phyloP scores from a whole-genome alignment of 202 grass and related monocot genomes.

The Zizania palustris region DNA sequence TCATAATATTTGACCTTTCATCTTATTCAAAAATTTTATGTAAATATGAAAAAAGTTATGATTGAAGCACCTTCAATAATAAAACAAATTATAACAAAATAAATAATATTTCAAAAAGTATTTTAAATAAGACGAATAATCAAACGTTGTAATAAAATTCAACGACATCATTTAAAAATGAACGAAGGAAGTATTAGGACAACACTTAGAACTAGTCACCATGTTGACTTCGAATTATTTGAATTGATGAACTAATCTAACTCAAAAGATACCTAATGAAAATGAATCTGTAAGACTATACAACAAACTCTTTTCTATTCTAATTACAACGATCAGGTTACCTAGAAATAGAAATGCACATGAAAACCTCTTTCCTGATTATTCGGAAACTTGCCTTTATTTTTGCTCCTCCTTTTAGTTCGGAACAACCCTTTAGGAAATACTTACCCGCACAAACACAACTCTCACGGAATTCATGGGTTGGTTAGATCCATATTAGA shows the following conservation, averaged over 20 bases:
- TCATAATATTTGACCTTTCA: too few relatives aligned
- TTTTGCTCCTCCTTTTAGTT: conserved; percentile 22
- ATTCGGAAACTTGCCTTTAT: background rate
- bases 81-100: too few relatives aligned
- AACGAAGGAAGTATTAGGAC: too few relatives aligned
- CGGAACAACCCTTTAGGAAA: conserved; percentile 3
- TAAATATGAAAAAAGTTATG: too few relatives aligned
- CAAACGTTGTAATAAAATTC: too few relatives aligned
- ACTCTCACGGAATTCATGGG: background rate
- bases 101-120: too few relatives aligned
- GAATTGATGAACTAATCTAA: background rate
- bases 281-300: background rate
- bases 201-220: background rate
- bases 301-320: background rate
- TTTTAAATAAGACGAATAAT: too few relatives aligned
- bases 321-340: background rate
- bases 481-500: background rate
- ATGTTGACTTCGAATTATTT: background rate
- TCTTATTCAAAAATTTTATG: too few relatives aligned
- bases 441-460: background rate
- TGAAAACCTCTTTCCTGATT: background rate
- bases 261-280: background rate
- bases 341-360: too few relatives aligned
- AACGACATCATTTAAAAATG: too few relatives aligned
- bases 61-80: too few relatives aligned